Base-by-base conservation (phyloP, 2,329 filamentous ascomycete species). In the Diaporthe amygdali region DNA sequence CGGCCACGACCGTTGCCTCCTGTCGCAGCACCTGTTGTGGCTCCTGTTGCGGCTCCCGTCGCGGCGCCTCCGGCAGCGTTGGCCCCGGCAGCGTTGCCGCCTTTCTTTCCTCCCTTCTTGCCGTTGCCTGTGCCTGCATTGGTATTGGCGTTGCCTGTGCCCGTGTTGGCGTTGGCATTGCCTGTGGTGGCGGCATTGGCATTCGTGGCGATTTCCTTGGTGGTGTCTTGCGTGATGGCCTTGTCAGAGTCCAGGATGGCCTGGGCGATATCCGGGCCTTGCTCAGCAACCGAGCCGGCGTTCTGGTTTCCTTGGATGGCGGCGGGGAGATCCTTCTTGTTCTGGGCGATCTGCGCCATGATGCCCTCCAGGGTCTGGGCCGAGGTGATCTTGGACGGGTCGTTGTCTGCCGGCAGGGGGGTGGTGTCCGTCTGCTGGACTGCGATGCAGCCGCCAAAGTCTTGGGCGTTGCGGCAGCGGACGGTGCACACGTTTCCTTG, bases 401-500 rank as follows among this genome's bases (percentile, higher is more conserved):
- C 79, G 78, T 87, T 87, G 68, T 75, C 76, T 4, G 20, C 69
- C 5, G 71, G 46, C 49, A 77, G 82, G 41, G 82, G 71, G 0
- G 77, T 73, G n/a, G 75, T 74, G 71, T 88, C 86, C 17, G 81
- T 80, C 75, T 90, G 87, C 77, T 88, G 84, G 25, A 88, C 81
- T 1, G 86, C 79, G 76, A 89, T 84, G 76, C 87, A 89, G 52
- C 87, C 87, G 32, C 87, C 87, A 15, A 86, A 86, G 7, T 83
- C 76, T 1, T 86, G 84, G 68, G 84, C 84, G 79, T 89, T 89
- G 17, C 85, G 81, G 80, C 87, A 89, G 52, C 87, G 83, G 27
- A 89, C 81, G 2, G 87, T 88, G 80, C 87, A 89, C 34, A 89
- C 77, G 59, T 88, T 86, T 54, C 88, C 89, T 2, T 86, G 87